Evolutionary conservation across 176 grass and related monocot species (phyloP).

Genomic region (Pontederia paniculata): DNA sequence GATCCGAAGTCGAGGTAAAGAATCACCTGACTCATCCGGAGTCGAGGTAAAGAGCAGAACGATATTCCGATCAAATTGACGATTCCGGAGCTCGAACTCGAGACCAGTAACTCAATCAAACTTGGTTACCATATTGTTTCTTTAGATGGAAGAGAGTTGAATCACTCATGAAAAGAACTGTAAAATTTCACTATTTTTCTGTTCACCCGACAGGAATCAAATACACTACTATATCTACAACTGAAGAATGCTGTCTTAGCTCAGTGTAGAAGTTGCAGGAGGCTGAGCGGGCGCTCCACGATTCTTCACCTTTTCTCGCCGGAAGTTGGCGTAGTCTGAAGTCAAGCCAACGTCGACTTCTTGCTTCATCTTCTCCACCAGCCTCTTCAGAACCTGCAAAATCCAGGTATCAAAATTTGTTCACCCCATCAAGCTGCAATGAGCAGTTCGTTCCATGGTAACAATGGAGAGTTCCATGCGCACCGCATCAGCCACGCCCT

Average conservation of each 20-base stretch:
- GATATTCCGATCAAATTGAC: no score
- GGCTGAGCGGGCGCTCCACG: not conserved
- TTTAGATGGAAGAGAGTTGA: no score
- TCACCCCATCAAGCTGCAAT: not conserved
- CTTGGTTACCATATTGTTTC: no score
- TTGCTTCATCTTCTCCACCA: slow-evolving; percentile 65
- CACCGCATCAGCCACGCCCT: slow-evolving; percentile 63
- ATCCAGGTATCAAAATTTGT: not conserved
- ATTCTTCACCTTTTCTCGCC: slow-evolving; percentile 48
- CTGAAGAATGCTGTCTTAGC: not conserved
- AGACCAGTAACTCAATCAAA: no score
- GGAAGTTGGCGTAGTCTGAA: slow-evolving; percentile 53
- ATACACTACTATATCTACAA: not conserved
- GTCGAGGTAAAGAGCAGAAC: no score
- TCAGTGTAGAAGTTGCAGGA: not conserved
- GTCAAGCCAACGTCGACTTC: slow-evolving; percentile 44
- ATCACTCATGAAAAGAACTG: no score
- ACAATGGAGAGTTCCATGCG: not conserved
- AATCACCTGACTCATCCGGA: no score
- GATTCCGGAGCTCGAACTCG: no score
- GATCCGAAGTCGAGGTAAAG: no score
- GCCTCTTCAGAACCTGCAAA: slow-evolving; percentile 47
- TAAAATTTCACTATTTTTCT: no score
- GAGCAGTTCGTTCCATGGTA: not conserved
- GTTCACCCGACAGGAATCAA: no score